These are phyloP conservation scores for Gaeumannomyces sp. DNA, from an alignment of 2,329 filamentous ascomycete genomes.

Conservation along the genomic window DNA sequence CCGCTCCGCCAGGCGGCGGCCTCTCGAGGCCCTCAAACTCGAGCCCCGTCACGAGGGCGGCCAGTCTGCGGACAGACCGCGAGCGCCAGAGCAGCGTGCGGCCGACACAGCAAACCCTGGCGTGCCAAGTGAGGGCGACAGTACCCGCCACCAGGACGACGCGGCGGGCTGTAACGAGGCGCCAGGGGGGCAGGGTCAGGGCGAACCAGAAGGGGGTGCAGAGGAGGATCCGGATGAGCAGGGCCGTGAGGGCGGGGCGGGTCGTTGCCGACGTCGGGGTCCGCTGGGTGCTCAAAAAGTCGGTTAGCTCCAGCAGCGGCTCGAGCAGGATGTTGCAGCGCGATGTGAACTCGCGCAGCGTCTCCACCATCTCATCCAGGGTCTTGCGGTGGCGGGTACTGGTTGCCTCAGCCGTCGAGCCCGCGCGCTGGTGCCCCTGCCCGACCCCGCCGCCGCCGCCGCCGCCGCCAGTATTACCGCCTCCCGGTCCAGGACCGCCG, in stretches of 20 bases:
- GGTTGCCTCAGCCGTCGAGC: conserved; percentile 42
- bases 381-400: conserved; percentile 83
- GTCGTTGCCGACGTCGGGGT: conserved; percentile 90
- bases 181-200: conserved; percentile 69
- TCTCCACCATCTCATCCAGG: conserved; percentile 94
- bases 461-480: conserved; percentile 6
- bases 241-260: conserved; percentile 76
- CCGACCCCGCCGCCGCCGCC: conserved; percentile 15
- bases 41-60: conserved; percentile 72
- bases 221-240: conserved; percentile 83
- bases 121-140: conserved; percentile 84
- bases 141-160: conserved; percentile 84
- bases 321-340: conserved; percentile 90
- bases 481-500: not conserved
- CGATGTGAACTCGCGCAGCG: conserved; percentile 80
- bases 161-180: conserved; percentile 79
- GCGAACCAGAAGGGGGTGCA: conserved; percentile 84
- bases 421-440: conserved; percentile 30
- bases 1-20: conserved; percentile 9
- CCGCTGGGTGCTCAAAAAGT: conserved; percentile 86
- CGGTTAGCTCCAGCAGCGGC: conserved; percentile 79
- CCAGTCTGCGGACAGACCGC: conserved; percentile 61
- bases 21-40: conserved; percentile 50
- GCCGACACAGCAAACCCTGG: conserved; percentile 74
- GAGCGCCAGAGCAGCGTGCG: conserved; percentile 90